Evolutionary conservation across 2,329 filamentous ascomycete species (phyloP).

Genomic region (Penicillium italicum): DNA sequence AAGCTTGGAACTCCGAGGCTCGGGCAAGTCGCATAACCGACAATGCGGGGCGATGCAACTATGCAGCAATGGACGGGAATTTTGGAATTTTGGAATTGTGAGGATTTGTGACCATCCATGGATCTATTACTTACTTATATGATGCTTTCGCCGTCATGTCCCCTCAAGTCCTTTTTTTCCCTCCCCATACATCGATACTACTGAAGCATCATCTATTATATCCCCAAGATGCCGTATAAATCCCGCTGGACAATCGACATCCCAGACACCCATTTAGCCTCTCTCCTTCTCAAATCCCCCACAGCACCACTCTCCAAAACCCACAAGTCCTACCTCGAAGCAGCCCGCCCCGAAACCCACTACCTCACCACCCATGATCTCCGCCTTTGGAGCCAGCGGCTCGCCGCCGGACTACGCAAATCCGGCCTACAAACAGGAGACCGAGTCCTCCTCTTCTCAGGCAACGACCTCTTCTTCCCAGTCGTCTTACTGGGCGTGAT

Average conservation of each 20-base stretch:
- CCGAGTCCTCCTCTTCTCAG: slow-evolving; percentile 68
- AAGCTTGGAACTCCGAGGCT: slow-evolving; percentile 3
- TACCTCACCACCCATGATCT: slow-evolving; percentile 62
- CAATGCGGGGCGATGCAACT: background rate
- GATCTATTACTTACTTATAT: background rate
- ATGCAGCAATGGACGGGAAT: background rate
- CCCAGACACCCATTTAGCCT: slow-evolving; percentile 41
- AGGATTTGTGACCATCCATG: background rate
- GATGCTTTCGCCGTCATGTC: background rate
- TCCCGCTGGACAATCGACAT: slow-evolving; percentile 49
- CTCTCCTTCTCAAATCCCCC: slow-evolving; percentile 51
- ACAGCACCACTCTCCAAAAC: slow-evolving; percentile 45
- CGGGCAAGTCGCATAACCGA: slow-evolving; percentile 6
- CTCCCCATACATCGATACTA: background rate
- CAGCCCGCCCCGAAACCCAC: slow-evolving; percentile 63
- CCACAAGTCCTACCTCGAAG: slow-evolving; percentile 57
- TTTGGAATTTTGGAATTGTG: no score
- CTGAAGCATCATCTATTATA: background rate
- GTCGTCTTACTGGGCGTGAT: slow-evolving; percentile 67
- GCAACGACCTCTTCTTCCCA: slow-evolving; percentile 71
- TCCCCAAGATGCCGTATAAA: slow-evolving; percentile 46
- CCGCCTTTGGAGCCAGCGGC: slow-evolving; percentile 66
- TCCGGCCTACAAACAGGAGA: slow-evolving; percentile 65
- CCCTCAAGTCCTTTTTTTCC: background rate
- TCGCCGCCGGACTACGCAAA: slow-evolving; percentile 64